Evolutionary conservation across 2,329 filamentous ascomycete genomes (phyloP).

Genomic region (Cladobotryum protrusum): DNA sequence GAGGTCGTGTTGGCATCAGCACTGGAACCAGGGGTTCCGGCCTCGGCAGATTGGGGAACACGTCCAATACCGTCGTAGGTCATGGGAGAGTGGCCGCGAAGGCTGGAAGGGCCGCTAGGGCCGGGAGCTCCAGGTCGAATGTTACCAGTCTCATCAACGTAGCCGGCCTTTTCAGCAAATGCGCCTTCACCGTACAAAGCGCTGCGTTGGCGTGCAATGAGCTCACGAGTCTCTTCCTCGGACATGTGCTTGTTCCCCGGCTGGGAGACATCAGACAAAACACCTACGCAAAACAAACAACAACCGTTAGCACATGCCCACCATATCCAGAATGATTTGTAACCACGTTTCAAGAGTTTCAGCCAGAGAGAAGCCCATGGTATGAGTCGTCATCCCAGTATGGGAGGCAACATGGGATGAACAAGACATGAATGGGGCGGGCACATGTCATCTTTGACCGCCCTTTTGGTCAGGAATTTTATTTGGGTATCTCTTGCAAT

Average conservation of each 20-base stretch:
- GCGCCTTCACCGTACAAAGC: slow-evolving; percentile 78
- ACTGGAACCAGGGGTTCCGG: slow-evolving; percentile 34
- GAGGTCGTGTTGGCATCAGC: slow-evolving; percentile 44
- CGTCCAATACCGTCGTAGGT: slow-evolving; percentile 58
- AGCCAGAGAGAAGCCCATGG: slow-evolving; percentile 10
- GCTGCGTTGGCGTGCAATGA: slow-evolving; percentile 92
- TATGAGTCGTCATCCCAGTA: slow-evolving; percentile 8
- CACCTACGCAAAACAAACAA: slow-evolving; percentile 41
- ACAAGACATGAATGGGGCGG: slow-evolving; percentile 8
- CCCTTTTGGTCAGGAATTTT: slow-evolving; percentile 22
- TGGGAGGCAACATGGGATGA: slow-evolving; percentile 10
- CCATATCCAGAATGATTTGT: slow-evolving; percentile 20
- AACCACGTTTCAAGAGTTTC: slow-evolving; percentile 4
- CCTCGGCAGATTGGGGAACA: slow-evolving; percentile 30
- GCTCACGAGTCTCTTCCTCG: slow-evolving; percentile 90
- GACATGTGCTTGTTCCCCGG: slow-evolving; percentile 71
- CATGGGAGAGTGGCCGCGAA: slow-evolving; percentile 73
- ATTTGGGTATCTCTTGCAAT: slow-evolving; percentile 30
- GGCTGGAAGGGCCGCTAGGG: slow-evolving; percentile 54
- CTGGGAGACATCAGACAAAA: slow-evolving; percentile 40
- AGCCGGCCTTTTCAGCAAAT: slow-evolving; percentile 61
- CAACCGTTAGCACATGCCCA: slow-evolving; percentile 31
- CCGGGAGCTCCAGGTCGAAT: slow-evolving; percentile 61
- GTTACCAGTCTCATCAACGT: slow-evolving; percentile 61
- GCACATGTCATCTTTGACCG: slow-evolving; percentile 15